Conservation (phyloP, 2,329 filamentous ascomycete species). For the Penicillium sp. region DNA sequence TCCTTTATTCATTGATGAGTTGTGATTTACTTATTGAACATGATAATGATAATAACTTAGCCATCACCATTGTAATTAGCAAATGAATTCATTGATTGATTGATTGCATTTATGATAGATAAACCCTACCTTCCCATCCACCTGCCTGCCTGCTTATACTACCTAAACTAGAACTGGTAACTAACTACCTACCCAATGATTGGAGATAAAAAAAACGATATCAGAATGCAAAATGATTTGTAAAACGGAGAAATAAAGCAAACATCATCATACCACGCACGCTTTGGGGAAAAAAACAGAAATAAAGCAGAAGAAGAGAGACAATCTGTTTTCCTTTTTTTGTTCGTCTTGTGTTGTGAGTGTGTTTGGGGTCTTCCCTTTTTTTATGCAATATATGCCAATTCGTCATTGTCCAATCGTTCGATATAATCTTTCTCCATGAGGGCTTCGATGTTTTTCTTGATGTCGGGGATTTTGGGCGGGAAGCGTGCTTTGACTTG, state of each 20-base stretch:
- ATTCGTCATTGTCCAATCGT: constrained; percentile 86
- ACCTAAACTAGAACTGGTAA: background rate
- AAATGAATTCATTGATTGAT: background rate
- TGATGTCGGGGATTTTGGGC: constrained; percentile 92
- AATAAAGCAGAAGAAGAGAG: background rate
- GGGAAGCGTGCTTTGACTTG: constrained; percentile 92
- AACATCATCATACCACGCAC: background rate
- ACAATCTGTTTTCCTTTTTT: background rate
- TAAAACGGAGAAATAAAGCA: background rate
- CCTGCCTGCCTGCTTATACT: background rate
- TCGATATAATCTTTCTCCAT: constrained; percentile 99
- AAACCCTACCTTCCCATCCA: background rate
- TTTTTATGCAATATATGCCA: constrained; percentile 83
- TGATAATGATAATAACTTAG: background rate
- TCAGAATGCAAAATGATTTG: background rate
- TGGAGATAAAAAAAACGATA: background rate
- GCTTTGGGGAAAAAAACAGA: background rate
- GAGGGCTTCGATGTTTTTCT: constrained; percentile 98
- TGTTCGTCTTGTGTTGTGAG: background rate
- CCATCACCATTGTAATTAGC: background rate
- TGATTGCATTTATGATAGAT: background rate
- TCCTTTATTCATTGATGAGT: background rate
- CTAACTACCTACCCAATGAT: background rate
- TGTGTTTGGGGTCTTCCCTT: background rate
- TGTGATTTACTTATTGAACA: background rate